Evolutionary conservation across 495 filamentous ascomycete genomes (phyloP), one percentile per base, ranked within the genome.

Genomic region (Parathielavia hyrcaniae): DNA sequence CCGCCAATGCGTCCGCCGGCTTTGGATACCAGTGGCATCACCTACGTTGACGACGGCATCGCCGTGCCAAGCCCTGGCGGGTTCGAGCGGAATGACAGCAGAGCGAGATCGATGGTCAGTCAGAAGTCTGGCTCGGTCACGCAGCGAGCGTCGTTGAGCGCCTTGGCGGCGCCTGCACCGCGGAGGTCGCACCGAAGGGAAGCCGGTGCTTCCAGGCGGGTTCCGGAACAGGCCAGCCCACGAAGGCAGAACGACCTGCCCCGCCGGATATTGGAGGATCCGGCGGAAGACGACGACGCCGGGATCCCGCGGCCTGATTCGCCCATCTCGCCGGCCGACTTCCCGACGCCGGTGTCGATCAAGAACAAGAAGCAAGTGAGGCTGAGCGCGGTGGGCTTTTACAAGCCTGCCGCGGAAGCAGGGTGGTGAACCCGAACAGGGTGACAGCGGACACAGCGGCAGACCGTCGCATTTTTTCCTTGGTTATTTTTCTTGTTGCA

Each of bases 311-410:
- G 68, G 11, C 71, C 70, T 1, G 73, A 73, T 50, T 74, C 69
- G 40, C 72, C 74, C 9, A 62, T 73, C 16, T 71, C 73, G 3
- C 66, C 70, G 6, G 55, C 55, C 6, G 65, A 64, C 22, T 68
- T 71, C 23, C 56, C 68, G 30, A 54, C 58, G 58, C 63, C 52
- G 49, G 65, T 60, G 60, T 66, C 63, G 64, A 75, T 68, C 56
- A 67, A 61, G 57, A 70, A 73, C 56, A 75, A 74, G 64, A 77
- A 75, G 62, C 66, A 69, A 20, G 73, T 73, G 30, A 69, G 76
- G 43, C 56, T 79, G 45, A 79, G 76, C 50, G 76, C 76, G 4
- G 74, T 79, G 22, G 76, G 76, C 14, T 67, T 56, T 26, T 65
- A 60, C 43, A 62, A 67, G 34, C 58, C 65, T 19, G 65, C 57